A percentile compares a stretch with the other conserved stretches of the same genome.
phyloP scores from a whole-genome alignment of 1,284 basidiomycete species.

The Austropuccinia psidii region DNA sequence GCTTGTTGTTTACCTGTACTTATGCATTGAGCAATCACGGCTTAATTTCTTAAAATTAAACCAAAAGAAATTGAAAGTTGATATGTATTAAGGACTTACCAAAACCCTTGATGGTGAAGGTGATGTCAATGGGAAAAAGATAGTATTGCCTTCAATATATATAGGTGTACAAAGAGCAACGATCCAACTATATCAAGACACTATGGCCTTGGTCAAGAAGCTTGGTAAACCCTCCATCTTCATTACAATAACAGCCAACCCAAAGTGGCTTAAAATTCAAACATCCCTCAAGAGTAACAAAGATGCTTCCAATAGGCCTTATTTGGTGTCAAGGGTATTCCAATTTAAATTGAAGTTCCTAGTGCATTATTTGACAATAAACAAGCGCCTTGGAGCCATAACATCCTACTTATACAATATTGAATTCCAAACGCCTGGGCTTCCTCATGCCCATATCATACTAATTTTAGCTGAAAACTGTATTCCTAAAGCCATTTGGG shows the following conservation, averaged over 20 bases:
- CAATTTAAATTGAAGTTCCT: neutral
- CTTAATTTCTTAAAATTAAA: constrained; percentile 45
- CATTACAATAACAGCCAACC: constrained; percentile 50
- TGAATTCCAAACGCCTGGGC: constrained; percentile 1
- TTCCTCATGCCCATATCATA: constrained; percentile 7
- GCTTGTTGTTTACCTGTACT: constrained; percentile 48
- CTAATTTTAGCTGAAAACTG: neutral
- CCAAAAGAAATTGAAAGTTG: constrained; percentile 49
- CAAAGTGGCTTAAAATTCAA: constrained; percentile 42
- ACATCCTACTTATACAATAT: neutral
- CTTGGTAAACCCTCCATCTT: constrained; percentile 49
- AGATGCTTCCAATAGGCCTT: constrained; percentile 47
- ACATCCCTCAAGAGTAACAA: constrained; percentile 48
- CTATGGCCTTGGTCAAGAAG: constrained; percentile 46
- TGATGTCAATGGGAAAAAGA: constrained; percentile 46
- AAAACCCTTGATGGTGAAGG: constrained; percentile 1
- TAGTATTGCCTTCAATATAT: constrained; percentile 51
- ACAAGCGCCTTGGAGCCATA: neutral
- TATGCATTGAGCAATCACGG: constrained; percentile 43
- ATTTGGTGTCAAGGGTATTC: neutral
- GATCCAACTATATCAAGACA: constrained; percentile 49
- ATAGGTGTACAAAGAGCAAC: constrained; percentile 50
- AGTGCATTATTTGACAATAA: neutral
- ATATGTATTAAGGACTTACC: constrained; percentile 38
- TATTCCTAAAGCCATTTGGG: neutral